Evolutionary conservation across 2,329 filamentous ascomycete genomes (phyloP).

Genomic region (Fusarium piperis): DNA sequence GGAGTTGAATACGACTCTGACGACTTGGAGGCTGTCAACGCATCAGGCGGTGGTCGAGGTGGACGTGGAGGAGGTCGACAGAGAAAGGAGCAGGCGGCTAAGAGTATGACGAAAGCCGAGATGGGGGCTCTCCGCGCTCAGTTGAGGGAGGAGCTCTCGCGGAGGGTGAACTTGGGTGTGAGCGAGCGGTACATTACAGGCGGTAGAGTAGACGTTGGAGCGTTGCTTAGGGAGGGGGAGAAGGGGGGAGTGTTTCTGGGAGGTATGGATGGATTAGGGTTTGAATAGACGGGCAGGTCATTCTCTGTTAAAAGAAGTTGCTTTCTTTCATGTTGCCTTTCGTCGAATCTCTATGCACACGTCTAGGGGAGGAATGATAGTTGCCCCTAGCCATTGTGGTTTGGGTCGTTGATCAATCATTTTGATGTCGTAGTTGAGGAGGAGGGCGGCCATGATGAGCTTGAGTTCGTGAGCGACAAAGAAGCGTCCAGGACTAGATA

Average conservation of each 20-base stretch:
- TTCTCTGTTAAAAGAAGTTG: background rate
- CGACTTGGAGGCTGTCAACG: constrained; percentile 84
- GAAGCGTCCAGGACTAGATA: constrained; percentile 60
- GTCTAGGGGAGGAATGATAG: constrained; percentile 46
- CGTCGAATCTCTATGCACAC: constrained; percentile 42
- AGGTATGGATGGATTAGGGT: constrained; percentile 51
- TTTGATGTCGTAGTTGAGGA: constrained; percentile 64
- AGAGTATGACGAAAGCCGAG: constrained; percentile 76
- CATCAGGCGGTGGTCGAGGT: constrained; percentile 61
- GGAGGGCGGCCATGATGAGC: constrained; percentile 60
- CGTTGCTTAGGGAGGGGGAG: constrained; percentile 70
- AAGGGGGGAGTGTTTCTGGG: constrained; percentile 55
- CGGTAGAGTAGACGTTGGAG: constrained; percentile 84
- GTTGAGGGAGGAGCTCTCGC: constrained; percentile 74
- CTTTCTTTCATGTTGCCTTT: background rate
- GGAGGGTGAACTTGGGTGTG: constrained; percentile 85
- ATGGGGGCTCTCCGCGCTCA: constrained; percentile 75
- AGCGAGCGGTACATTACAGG: constrained; percentile 86
- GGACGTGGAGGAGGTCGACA: constrained; percentile 79
- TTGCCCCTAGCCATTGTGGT: constrained; percentile 56
- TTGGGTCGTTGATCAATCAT: constrained; percentile 51
- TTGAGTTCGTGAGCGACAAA: constrained; percentile 66
- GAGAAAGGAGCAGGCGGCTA: constrained; percentile 77
- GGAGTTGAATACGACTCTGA: constrained; percentile 95
- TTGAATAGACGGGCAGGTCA: constrained; percentile 26